Base-by-base conservation (phyloP, 805 yeast genomes). In the Jamesozyma piceae region DNA sequence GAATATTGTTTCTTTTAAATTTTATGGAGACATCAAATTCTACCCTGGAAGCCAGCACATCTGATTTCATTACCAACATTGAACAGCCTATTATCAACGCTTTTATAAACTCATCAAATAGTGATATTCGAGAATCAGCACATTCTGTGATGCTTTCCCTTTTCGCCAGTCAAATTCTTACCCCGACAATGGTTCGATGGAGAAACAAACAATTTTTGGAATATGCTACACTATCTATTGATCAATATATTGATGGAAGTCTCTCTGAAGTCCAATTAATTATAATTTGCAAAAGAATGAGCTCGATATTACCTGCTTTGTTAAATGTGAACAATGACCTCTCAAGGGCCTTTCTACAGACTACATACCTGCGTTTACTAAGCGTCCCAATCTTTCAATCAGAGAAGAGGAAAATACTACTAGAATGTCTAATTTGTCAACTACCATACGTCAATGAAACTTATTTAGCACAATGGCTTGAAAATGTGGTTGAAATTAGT, bases 401-500 rank as follows among this genome's bases (percentile, higher is more conserved):
- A 5, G 45, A 42, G n/a, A 37, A 47, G 26, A 40, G 42, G 34
- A 44, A 39, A 14, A 49, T 43, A 6, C 38, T 58, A 1, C 41
- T 54, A 2, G 43, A 53, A 35, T 57, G 63, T 28, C 35, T 60
- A 4, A 46, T 55, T 1, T 43, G 41, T 27, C 57, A 51, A n/a
- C 24, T 58, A 11, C 52, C 54, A 3, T 51, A 42, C 37, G 39
- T 49, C 17, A 24, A 40, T 17, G 43, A 42, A 5, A 38, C 38
- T n/a, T 39, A 48, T 34, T 14, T 50, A 9, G 18, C 45, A 11
- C 48, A 48, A 24, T 59, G 63, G 63, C 42, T 60, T 14, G 54
- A 55, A 15, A 57, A 58, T 21, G 40, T 50, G 21, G n/a, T 44
- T n/a, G 56, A 53, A 37, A 38, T 55, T n/a, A 35, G 45, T 6